phyloP scores from a whole-genome alignment of 768 basidiomycete genomes.

The Hygrocybe coccinea region DNA sequence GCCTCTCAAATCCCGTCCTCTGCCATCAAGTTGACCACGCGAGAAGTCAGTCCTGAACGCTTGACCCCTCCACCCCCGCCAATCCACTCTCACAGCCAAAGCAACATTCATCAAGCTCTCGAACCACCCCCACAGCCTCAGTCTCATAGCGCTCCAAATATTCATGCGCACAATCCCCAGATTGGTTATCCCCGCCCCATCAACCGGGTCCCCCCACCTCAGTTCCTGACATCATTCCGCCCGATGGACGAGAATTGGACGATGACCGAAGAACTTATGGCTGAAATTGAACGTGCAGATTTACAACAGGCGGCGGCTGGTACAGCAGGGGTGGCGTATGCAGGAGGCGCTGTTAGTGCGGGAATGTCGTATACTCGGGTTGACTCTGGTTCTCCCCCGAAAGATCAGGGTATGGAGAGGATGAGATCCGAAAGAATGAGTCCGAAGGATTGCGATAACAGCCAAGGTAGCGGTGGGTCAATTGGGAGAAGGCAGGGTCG shows the following conservation, averaged over 20 bases:
- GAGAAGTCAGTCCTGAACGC: conserved; percentile 14
- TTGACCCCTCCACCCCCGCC: conserved; percentile 34
- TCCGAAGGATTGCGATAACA: conserved; percentile 43
- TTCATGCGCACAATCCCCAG: conserved; percentile 33
- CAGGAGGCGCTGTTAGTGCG: conserved; percentile 22
- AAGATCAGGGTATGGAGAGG: conserved; percentile 52
- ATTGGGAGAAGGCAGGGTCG: conserved; percentile 11
- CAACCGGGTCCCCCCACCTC: conserved; percentile 49
- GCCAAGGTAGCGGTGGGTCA: not conserved
- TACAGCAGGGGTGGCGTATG: conserved; percentile 8
- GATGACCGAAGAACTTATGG: conserved; percentile 65
- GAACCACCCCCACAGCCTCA: conserved; percentile 14
- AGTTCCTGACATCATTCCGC: conserved; percentile 54
- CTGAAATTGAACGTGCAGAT: conserved; percentile 70
- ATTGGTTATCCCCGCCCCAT: conserved; percentile 57
- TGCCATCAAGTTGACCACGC: conserved; percentile 36
- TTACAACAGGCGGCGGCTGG: conserved; percentile 42
- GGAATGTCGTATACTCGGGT: conserved; percentile 21
- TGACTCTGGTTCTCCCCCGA: conserved; percentile 42
- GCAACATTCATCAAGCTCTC: conserved; percentile 2
- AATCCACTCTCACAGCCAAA: conserved; percentile 19
- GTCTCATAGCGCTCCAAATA: conserved; percentile 26
- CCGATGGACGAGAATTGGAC: conserved; percentile 55
- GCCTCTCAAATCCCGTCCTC: conserved; percentile 35
- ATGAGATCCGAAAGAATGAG: conserved; percentile 52